Evolutionary conservation across 768 basidiomycete species (phyloP).

Genomic region (Megacollybia marginata): DNA sequence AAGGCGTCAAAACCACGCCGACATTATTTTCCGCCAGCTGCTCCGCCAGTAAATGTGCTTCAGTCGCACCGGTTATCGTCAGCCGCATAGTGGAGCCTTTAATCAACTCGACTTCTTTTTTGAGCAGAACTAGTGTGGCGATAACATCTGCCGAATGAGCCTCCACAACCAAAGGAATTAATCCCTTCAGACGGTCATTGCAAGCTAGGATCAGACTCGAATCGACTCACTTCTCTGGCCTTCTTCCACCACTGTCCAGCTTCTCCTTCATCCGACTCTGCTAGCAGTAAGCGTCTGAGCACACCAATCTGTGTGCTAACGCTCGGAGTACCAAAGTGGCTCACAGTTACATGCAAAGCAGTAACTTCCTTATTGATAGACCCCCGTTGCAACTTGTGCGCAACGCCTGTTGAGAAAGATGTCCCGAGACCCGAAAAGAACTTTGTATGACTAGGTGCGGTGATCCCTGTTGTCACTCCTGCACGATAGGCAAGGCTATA

Average conservation of each 20-base stretch:
- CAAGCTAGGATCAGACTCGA: neutral
- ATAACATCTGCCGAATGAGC: constrained; percentile 78
- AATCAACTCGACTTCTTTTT: constrained; percentile 48
- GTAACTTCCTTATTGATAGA: constrained; percentile 59
- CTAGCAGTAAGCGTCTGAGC: constrained; percentile 57
- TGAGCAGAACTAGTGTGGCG: constrained; percentile 65
- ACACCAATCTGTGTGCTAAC: constrained; percentile 79
- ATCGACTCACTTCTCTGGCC: constrained; percentile 31
- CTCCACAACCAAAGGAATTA: constrained; percentile 68
- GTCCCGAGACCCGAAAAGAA: constrained; percentile 61
- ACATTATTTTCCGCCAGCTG: constrained; percentile 48
- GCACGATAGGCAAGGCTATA: constrained; percentile 58
- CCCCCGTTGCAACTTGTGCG: constrained; percentile 50
- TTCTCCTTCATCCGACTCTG: constrained; percentile 24
- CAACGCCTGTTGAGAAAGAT: constrained; percentile 53
- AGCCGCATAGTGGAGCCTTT: constrained; percentile 39
- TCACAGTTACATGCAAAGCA: constrained; percentile 60
- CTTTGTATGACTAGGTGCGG: constrained; percentile 45
- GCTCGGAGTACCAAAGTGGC: constrained; percentile 42
- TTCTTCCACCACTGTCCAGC: constrained; percentile 38
- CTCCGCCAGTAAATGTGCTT: constrained; percentile 63
- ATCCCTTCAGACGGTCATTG: constrained; percentile 34
- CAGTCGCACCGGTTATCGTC: constrained; percentile 58
- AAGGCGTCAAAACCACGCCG: constrained; percentile 42
- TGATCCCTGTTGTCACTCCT: constrained; percentile 66